Evolutionary conservation across 306 rosid species (phyloP).

Genomic region (Arachis hypogaea): DNA sequence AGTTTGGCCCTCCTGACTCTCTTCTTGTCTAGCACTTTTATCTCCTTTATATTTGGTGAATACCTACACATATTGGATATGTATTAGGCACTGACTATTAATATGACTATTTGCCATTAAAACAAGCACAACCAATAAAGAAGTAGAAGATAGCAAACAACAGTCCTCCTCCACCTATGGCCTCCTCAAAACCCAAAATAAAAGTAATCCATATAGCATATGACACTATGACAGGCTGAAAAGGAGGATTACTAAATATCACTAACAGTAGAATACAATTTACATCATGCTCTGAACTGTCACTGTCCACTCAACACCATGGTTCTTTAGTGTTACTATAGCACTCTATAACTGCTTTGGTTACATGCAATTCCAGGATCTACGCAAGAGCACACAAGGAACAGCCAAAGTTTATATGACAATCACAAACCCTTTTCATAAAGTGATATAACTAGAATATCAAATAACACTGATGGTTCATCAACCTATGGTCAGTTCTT

Average conservation of each 20-base stretch:
- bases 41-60: conserved; percentile 98
- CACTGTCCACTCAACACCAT: too few relatives aligned
- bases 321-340: too few relatives aligned
- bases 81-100: conserved; percentile 12
- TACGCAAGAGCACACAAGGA: background rate
- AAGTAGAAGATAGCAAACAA: background rate
- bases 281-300: too few relatives aligned
- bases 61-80: conserved; percentile 60
- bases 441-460: background rate
- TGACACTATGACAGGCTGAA: conserved; percentile 16
- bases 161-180: background rate
- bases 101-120: conserved; percentile 1
- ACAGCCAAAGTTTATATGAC: background rate
- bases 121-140: conserved; percentile 11
- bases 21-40: conserved; percentile 94
- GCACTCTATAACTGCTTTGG: too few relatives aligned
- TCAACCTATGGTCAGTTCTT: conserved; percentile 1
- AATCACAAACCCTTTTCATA: background rate
- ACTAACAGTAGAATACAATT: background rate
- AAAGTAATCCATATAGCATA: conserved; percentile 1
- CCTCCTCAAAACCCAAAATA: conserved; percentile 9
- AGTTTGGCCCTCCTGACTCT: conserved; percentile 95
- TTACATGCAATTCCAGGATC: background rate
- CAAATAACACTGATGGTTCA: background rate
- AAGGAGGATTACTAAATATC: background rate